Percentiles rank a stretch among this genome's conserved stretches.
These are phyloP conservation scores for Lablab purpureus DNA, from an alignment of 306 rosid species.

Conservation along the genomic window DNA sequence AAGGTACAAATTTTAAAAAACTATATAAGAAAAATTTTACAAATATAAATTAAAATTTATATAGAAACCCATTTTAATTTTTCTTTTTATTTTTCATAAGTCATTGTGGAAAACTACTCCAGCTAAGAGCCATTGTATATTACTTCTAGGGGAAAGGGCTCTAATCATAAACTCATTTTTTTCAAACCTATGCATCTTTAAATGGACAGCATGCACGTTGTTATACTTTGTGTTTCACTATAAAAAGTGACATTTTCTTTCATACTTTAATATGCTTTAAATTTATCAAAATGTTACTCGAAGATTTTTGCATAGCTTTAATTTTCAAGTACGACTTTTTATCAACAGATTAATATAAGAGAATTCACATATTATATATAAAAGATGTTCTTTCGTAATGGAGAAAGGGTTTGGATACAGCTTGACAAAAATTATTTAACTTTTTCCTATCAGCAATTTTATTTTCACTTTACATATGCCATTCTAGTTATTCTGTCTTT, in stretches of 20 bases:
- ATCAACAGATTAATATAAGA: background rate
- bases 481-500: background rate
- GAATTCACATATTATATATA: background rate
- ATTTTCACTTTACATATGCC: conserved; percentile 8
- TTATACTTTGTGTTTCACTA: background rate
- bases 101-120: too few species aligned
- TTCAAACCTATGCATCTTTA: background rate
- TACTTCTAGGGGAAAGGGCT: background rate
- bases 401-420: conserved; percentile 32
- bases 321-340: background rate
- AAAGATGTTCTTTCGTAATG: background rate
- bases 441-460: background rate
- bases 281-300: background rate
- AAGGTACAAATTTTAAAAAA: too few species aligned
- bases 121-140: background rate
- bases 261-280: background rate
- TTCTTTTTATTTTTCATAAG: too few species aligned
- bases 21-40: too few species aligned
- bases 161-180: background rate
- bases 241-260: background rate
- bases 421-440: background rate
- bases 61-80: too few species aligned
- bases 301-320: background rate
- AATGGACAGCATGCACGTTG: background rate
- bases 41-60: too few species aligned